Evolutionary conservation across 2,329 filamentous ascomycete species (phyloP).

Genomic region (Colletotrichum sp.): DNA sequence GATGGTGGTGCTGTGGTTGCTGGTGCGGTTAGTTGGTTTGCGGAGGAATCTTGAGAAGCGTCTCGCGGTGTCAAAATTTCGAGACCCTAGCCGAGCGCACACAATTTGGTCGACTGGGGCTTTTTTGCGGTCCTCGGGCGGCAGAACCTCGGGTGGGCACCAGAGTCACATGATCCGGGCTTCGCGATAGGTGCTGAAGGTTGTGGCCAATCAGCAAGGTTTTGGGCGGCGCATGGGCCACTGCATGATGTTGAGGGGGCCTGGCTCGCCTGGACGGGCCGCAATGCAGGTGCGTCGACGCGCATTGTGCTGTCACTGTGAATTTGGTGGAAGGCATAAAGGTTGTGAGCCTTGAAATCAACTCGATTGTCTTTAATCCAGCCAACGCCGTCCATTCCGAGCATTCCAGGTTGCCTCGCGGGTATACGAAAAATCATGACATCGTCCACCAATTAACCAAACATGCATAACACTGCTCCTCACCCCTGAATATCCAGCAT

Average conservation of each 20-base stretch:
- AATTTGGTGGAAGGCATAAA: background rate
- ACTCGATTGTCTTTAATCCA: background rate
- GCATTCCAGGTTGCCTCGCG: background rate
- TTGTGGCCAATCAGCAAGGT: background rate
- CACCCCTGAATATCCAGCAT: conserved; percentile 63
- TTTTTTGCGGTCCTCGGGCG: background rate
- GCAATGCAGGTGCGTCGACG: background rate
- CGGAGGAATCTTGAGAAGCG: conserved; percentile 12
- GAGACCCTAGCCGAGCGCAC: conserved; percentile 13
- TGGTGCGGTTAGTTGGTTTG: conserved; percentile 18
- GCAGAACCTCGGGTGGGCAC: background rate
- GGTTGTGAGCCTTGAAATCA: background rate
- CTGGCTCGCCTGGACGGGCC: background rate
- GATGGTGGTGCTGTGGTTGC: conserved; percentile 22
- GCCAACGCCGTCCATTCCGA: background rate
- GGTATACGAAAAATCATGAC: conserved; percentile 5
- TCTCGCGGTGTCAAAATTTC: conserved; percentile 3
- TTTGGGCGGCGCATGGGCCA: background rate
- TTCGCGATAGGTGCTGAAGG: background rate
- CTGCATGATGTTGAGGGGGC: background rate
- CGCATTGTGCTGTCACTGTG: background rate
- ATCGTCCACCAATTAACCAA: background rate
- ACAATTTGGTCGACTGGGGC: background rate
- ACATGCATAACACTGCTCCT: background rate
- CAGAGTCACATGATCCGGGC: background rate